These are phyloP conservation scores for Lycium barbarum DNA, from an alignment of 257 asterid species.

Conservation along the genomic window DNA sequence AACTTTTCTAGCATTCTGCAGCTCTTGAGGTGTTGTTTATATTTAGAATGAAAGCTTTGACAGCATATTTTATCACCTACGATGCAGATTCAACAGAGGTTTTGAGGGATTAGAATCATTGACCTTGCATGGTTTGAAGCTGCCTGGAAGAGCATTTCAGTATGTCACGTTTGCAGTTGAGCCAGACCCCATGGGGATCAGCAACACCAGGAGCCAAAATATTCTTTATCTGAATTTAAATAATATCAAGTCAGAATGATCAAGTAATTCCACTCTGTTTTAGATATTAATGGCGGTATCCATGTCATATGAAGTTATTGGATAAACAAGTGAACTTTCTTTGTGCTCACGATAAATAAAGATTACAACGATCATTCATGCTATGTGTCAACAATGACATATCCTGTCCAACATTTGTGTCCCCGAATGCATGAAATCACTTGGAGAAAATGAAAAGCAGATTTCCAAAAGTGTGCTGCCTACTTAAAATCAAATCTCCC, in stretches of 20 bases:
- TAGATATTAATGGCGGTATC: neutral
- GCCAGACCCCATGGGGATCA: slow-evolving; percentile 84
- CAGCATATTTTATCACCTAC: neutral
- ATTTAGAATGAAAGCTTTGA: neutral
- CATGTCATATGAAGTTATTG: neutral
- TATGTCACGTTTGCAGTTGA: slow-evolving; percentile 66
- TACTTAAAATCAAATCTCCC: neutral
- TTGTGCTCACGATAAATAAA: neutral
- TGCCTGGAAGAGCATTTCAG: slow-evolving; percentile 63
- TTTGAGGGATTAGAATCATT: slow-evolving; percentile 2
- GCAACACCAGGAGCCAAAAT: slow-evolving; percentile 75
- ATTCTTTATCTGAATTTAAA: slow-evolving; percentile 63
- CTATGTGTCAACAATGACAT: slow-evolving; percentile 13
- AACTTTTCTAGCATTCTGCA: neutral
- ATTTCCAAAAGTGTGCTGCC: neutral
- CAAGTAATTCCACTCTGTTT: neutral
- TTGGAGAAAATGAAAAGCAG: neutral
- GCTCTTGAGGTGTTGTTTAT: neutral
- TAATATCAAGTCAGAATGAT: neutral
- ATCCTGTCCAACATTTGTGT: neutral
- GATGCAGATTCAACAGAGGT: neutral
- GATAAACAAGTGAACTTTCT: neutral
- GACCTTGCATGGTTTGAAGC: slow-evolving; percentile 74
- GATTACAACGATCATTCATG: neutral
- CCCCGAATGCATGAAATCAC: neutral